Evolutionary conservation across 306 rosid species (phyloP), one percentile per base, ranked within the genome.

Genomic region (Prosopis cineraria): DNA sequence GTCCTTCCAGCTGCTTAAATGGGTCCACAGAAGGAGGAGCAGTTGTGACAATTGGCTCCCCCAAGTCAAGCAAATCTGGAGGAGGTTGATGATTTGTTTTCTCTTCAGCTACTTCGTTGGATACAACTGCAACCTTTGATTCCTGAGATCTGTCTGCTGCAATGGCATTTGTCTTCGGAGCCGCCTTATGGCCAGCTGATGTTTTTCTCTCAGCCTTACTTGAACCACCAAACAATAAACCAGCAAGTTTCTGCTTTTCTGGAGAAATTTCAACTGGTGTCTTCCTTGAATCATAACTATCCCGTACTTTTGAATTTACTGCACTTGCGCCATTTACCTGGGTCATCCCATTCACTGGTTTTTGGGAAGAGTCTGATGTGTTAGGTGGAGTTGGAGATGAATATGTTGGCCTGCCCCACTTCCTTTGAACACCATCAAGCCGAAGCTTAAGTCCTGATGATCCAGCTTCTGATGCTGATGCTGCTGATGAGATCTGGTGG

Each of bases 211-310:
- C 93, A 2, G 77, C 76, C 84, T 86, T 86, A 62, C 90, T 84
- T 34, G 96, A 72, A 66, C 91, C 93, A 33, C 98, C 97, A 87
- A 91, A 91, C 79, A 93, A 87, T 36, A 97, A 90, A 87, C 91
- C 91, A 34, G 97, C 98, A 87, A 93, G 95, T 89, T 83, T 93
- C 88, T 93, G 96, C 87, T 88, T 93, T 80, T 93, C 96, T 5
- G 84, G 79, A 82, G 83, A 36, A 80, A 89, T 86, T 77, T 93
- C 96, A 83, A 84, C 88, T 34, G 68, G 82, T 13, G 84, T 31
- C 85, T 77, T 91, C 83, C 87, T 87, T 3, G 90, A 82, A 76
- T 86, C 91, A 62, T 88, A 86, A 75, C 76, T 76, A 22, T 86
- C 90, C 14, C 72, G 90, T 52, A 78, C 70, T 81, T 84, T 91